Conservation (phyloP, 2,329 filamentous ascomycete species). For the Grosmannia serpens region DNA sequence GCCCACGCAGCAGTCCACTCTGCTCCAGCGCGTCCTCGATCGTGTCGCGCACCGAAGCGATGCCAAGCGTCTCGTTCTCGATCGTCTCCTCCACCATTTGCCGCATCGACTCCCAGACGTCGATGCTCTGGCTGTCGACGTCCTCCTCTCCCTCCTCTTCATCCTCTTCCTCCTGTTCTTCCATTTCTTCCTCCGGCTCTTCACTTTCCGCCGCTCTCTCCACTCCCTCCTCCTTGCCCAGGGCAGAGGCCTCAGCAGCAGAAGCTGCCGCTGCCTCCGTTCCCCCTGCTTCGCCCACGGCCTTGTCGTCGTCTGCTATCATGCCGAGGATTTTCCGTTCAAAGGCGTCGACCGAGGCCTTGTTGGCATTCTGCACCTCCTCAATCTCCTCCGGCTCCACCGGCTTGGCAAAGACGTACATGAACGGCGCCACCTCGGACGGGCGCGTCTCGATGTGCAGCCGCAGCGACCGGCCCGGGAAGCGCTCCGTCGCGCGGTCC, state of each 20-base stretch:
- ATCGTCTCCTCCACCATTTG: constrained; percentile 44
- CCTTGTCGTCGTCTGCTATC: background rate
- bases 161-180: constrained; percentile 8
- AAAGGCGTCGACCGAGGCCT: constrained; percentile 54
- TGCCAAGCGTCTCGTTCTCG: constrained; percentile 43
- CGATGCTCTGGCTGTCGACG: constrained; percentile 15
- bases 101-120: constrained; percentile 43
- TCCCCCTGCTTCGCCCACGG: constrained; percentile 1
- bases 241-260: background rate
- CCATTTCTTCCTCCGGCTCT: background rate
- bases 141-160: constrained; percentile 17
- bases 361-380: constrained; percentile 57
- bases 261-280: background rate
- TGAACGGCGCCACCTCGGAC: constrained; percentile 43
- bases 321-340: constrained; percentile 51
- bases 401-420: constrained; percentile 87
- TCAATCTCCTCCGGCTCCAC: constrained; percentile 62
- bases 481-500: constrained; percentile 61
- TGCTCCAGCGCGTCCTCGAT: constrained; percentile 44
- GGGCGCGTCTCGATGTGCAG: constrained; percentile 70
- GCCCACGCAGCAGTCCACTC: constrained; percentile 37
- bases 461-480: constrained; percentile 64
- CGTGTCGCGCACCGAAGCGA: constrained; percentile 39
- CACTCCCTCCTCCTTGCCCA: constrained; percentile 12
- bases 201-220: background rate